phyloP scores from a whole-genome alignment of 768 basidiomycete genomes.

The Harrya chromipes region DNA sequence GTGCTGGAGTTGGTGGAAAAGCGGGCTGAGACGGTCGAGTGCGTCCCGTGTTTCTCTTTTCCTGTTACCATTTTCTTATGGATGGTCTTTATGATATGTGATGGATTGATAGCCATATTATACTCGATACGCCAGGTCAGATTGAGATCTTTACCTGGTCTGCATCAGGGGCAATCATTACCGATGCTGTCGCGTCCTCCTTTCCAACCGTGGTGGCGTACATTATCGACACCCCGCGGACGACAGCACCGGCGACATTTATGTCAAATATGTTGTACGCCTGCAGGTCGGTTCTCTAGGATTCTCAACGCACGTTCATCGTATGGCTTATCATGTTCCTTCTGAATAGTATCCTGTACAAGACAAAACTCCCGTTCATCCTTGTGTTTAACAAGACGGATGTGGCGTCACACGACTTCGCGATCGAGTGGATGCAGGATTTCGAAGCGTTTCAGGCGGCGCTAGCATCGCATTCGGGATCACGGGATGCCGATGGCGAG shows the following conservation, averaged over 20 bases:
- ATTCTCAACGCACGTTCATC: background rate
- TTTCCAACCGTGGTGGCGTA: constrained; percentile 95
- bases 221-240: constrained; percentile 95
- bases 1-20: constrained; percentile 91
- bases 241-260: constrained; percentile 93
- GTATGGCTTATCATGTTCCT: background rate
- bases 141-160: constrained; percentile 99
- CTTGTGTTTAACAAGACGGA: constrained; percentile 99
- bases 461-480: constrained; percentile 64
- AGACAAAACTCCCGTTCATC: constrained; percentile 95
- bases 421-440: constrained; percentile 97
- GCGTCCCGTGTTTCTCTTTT: constrained; percentile 29
- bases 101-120: constrained; percentile 64
- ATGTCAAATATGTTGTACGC: constrained; percentile 99
- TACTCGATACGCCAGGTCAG: constrained; percentile 97
- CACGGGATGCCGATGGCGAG: constrained; percentile 78
- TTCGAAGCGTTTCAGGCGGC: constrained; percentile 95
- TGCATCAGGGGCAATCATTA: constrained; percentile 97
- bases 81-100: background rate
- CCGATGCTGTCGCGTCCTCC: constrained; percentile 91
- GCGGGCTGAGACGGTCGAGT: constrained; percentile 86
- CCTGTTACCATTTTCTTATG: background rate
- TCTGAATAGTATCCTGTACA: constrained; percentile 81
- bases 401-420: constrained; percentile 85
- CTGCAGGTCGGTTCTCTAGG: constrained; percentile 62